Evolutionary conservation across 148 eudicot species (phyloP).

Genomic region (Diospyros lotus): DNA sequence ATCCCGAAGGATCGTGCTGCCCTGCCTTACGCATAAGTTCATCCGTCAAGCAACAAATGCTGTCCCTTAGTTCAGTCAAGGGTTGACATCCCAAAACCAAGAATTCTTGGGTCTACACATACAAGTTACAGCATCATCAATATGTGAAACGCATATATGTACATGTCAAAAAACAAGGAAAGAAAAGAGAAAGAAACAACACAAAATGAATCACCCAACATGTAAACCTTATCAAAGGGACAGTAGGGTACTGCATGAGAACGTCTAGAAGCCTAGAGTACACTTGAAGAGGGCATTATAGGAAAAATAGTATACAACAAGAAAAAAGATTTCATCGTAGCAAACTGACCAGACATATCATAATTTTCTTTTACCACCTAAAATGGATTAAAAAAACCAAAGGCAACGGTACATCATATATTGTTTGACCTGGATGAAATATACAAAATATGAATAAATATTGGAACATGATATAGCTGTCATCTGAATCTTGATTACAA

Average conservation of each 20-base stretch:
- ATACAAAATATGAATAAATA: background rate
- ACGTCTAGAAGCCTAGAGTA: too few relatives aligned
- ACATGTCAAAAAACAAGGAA: too few relatives aligned
- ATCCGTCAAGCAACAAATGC: conserved; percentile 75
- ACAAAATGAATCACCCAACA: too few relatives aligned
- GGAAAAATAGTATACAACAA: too few relatives aligned
- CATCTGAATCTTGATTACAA: background rate
- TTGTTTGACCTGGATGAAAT: background rate
- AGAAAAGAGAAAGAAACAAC: too few relatives aligned
- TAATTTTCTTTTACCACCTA: background rate
- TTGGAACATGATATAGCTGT: background rate
- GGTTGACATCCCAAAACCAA: conserved; percentile 73
- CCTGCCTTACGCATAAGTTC: conserved; percentile 65
- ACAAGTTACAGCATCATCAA: background rate
- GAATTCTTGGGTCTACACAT: conserved; percentile 67
- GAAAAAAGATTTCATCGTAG: too few relatives aligned
- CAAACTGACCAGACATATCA: background rate
- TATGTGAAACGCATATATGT: too few relatives aligned
- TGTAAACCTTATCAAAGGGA: too few relatives aligned
- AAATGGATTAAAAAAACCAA: background rate
- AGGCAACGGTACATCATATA: background rate
- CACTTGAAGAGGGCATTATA: too few relatives aligned
- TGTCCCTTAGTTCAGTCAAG: conserved; percentile 76
- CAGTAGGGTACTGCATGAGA: too few relatives aligned
- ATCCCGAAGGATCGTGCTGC: conserved; percentile 75